These are phyloP conservation scores for Pluteus cervinus DNA, from an alignment of 768 basidiomycete species.

Conservation along the genomic window DNA sequence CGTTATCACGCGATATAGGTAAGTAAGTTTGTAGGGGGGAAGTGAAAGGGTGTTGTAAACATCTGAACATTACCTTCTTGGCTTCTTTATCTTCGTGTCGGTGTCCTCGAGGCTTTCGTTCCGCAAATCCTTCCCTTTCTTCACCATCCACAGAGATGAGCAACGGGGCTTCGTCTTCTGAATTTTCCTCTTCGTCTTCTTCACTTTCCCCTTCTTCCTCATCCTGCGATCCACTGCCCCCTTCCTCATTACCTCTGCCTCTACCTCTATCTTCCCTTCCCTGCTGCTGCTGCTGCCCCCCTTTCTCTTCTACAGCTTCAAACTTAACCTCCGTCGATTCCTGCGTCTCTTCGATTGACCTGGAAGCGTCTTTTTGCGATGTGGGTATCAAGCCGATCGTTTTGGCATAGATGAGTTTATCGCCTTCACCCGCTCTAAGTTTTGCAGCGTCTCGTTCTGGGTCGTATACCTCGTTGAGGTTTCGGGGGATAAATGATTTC, in stretches of 20 bases:
- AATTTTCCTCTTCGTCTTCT: conserved; percentile 12
- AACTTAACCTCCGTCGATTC: too few relatives aligned
- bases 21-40: background rate
- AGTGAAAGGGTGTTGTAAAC: background rate
- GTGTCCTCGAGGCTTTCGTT: conserved; percentile 74
- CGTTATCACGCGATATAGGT: too few relatives aligned
- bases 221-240: background rate
- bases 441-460: conserved; percentile 88
- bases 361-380: too few relatives aligned
- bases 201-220: conserved; percentile 1
- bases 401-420: conserved; percentile 78
- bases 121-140: conserved; percentile 32
- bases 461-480: conserved; percentile 88
- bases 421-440: conserved; percentile 63
- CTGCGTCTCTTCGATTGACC: too few relatives aligned
- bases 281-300: background rate
- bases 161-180: conserved; percentile 16
- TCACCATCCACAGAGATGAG: conserved; percentile 19
- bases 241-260: conserved; percentile 3
- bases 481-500: conserved; percentile 88
- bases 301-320: background rate
- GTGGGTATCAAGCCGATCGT: conserved; percentile 85
- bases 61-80: conserved; percentile 62
- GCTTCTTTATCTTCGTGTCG: conserved; percentile 87
- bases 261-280: background rate